Evolutionary conservation across 2,329 filamentous ascomycete species (phyloP).

Genomic region (Sphaceloma murrayae): DNA sequence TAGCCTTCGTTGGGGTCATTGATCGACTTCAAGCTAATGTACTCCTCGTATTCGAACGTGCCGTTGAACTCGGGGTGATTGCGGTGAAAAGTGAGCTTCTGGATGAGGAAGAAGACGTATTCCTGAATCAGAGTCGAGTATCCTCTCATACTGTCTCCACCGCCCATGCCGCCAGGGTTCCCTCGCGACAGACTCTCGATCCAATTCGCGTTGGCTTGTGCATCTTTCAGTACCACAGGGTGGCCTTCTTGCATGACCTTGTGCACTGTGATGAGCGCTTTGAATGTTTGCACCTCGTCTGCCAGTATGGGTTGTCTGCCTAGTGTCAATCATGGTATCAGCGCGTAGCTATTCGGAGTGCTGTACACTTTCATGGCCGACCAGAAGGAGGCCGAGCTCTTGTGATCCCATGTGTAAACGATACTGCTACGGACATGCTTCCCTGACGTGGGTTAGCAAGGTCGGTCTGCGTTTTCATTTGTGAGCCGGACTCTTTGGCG

Average conservation of each 20-base stretch:
- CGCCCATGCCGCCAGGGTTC: slow-evolving; percentile 66
- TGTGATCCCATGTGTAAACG: slow-evolving; percentile 98
- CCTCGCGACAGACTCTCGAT: slow-evolving; percentile 85
- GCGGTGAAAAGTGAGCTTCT: slow-evolving; percentile 92
- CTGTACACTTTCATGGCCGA: slow-evolving; percentile 94
- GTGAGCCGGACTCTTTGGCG: slow-evolving; percentile 50
- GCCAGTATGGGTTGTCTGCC: slow-evolving; percentile 87
- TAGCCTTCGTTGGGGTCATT: slow-evolving; percentile 97
- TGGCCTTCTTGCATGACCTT: slow-evolving; percentile 97
- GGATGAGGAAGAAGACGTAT: slow-evolving; percentile 91
- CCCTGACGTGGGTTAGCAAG: slow-evolving; percentile 38
- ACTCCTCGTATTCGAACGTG: slow-evolving; percentile 98
- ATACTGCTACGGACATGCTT: slow-evolving; percentile 98
- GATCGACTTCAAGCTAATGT: slow-evolving; percentile 94
- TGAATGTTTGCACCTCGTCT: slow-evolving; percentile 98
- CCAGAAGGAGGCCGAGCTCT: slow-evolving; percentile 92
- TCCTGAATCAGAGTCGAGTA: slow-evolving; percentile 90
- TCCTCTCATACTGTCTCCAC: slow-evolving; percentile 58
- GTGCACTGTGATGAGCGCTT: slow-evolving; percentile 92
- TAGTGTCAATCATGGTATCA: slow-evolving; percentile 17
- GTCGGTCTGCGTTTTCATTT: slow-evolving; percentile 13
- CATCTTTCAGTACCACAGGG: slow-evolving; percentile 75
- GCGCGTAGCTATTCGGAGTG: slow-evolving; percentile 14
- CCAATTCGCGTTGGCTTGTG: slow-evolving; percentile 80
- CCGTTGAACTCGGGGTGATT: slow-evolving; percentile 98